Evolutionary conservation across 1,139 yeast species (phyloP).

Genomic region (Taiozyma sp.): DNA sequence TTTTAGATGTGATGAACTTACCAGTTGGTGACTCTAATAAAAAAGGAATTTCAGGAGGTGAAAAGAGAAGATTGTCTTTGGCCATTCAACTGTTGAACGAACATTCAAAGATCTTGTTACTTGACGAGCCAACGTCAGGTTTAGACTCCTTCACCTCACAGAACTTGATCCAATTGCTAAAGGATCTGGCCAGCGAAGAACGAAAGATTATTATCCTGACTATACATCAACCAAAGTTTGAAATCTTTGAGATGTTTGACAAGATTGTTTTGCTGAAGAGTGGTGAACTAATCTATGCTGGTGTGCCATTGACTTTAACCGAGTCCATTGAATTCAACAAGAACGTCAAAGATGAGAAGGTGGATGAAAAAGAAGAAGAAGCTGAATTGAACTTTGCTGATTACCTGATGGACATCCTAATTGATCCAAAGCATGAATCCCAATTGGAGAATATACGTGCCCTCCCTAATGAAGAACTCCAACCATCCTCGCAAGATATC

Average conservation of each 20-base stretch:
- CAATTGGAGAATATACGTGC: slow-evolving; percentile 19
- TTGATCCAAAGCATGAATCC: slow-evolving; percentile 3
- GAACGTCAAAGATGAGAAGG: slow-evolving; percentile 30
- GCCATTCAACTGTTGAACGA: slow-evolving; percentile 68
- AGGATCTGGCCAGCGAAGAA: slow-evolving; percentile 46
- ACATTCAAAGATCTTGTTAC: slow-evolving; percentile 60
- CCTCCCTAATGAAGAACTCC: neutral
- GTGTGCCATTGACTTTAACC: slow-evolving; percentile 41
- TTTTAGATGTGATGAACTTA: slow-evolving; percentile 74
- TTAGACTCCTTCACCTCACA: slow-evolving; percentile 78
- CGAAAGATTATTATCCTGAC: slow-evolving; percentile 75
- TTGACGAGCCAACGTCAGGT: slow-evolving; percentile 89
- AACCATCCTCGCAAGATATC: neutral
- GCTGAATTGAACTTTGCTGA: slow-evolving; percentile 55
- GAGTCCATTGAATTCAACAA: slow-evolving; percentile 49
- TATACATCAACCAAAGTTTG: slow-evolving; percentile 80
- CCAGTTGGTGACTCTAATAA: slow-evolving; percentile 64
- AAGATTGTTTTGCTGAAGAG: slow-evolving; percentile 62
- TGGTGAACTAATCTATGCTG: slow-evolving; percentile 66
- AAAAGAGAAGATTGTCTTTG: slow-evolving; percentile 73
- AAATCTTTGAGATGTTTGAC: slow-evolving; percentile 59
- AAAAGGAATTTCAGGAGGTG: slow-evolving; percentile 85
- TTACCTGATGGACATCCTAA: slow-evolving; percentile 51
- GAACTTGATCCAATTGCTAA: slow-evolving; percentile 59
- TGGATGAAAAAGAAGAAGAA: neutral